These are phyloP conservation scores for Pyricularia pennisetigena DNA, from an alignment of 2,329 filamentous ascomycete genomes.

Conservation along the genomic window DNA sequence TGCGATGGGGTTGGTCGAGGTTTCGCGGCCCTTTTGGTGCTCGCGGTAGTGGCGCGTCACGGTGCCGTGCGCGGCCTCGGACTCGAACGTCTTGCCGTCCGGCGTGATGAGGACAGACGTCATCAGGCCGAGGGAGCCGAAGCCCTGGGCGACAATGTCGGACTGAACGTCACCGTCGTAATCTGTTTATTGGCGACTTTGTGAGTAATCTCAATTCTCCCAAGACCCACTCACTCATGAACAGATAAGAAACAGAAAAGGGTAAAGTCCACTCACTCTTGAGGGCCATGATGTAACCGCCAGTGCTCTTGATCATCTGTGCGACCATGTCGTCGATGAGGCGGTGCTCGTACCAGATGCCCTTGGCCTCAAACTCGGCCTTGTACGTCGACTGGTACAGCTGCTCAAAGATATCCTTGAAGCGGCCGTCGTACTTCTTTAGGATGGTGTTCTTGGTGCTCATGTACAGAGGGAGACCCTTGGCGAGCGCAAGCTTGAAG, in stretches of 20 bases:
- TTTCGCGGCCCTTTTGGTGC: conserved; percentile 96
- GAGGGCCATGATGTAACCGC: conserved; percentile 93
- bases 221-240: background rate
- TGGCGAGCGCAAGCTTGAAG: conserved; percentile 88
- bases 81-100: conserved; percentile 93
- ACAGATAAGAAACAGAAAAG: background rate
- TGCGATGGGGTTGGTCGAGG: conserved; percentile 96
- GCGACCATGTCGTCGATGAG: conserved; percentile 99
- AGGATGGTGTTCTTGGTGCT: conserved; percentile 99
- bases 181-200: conserved; percentile 42
- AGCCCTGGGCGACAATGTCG: conserved; percentile 95
- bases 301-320: conserved; percentile 98
- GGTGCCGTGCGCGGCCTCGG: conserved; percentile 95
- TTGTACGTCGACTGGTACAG: conserved; percentile 85
- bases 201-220: background rate
- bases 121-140: conserved; percentile 96
- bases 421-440: conserved; percentile 96
- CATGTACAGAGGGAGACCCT: conserved; percentile 94
- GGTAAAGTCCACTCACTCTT: conserved; percentile 61
- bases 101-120: conserved; percentile 95
- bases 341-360: conserved; percentile 98
- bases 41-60: conserved; percentile 98
- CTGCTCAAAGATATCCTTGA: conserved; percentile 99
- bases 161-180: conserved; percentile 99
- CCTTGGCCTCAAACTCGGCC: conserved; percentile 78